phyloP scores from a whole-genome alignment of 2,329 filamentous ascomycete genomes.

The Phialocephala sp. region DNA sequence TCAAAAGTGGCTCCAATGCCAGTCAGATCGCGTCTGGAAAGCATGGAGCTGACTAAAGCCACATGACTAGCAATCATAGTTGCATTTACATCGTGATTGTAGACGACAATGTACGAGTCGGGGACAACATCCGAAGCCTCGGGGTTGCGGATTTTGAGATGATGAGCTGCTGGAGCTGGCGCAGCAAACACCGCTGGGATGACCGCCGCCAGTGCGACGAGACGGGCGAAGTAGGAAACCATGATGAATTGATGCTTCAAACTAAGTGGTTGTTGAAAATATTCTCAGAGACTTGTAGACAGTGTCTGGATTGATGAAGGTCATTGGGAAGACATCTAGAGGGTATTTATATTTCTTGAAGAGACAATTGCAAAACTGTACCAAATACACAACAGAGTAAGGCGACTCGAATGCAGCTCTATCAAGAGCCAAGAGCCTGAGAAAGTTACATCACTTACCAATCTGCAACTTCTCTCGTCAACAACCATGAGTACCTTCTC shows the following conservation, averaged over 20 bases:
- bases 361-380: background rate
- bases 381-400: background rate
- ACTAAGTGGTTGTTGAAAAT: slow-evolving; percentile 14
- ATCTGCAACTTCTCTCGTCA: slow-evolving; percentile 14
- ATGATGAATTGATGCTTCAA: slow-evolving; percentile 23
- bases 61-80: slow-evolving; percentile 57
- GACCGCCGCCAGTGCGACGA: slow-evolving; percentile 40
- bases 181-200: slow-evolving; percentile 37
- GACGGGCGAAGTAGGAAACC: slow-evolving; percentile 36
- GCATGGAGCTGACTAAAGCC: slow-evolving; percentile 51
- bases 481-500: slow-evolving; percentile 29
- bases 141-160: slow-evolving; percentile 50
- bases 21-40: slow-evolving; percentile 62
- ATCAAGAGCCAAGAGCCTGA: slow-evolving; percentile 11
- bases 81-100: slow-evolving; percentile 59
- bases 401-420: background rate
- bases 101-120: slow-evolving; percentile 65
- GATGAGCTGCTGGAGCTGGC: slow-evolving; percentile 26
- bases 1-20: slow-evolving; percentile 38
- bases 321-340: background rate
- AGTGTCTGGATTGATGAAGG: slow-evolving; percentile 13
- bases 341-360: slow-evolving; percentile 1
- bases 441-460: slow-evolving; percentile 17
- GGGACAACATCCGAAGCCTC: slow-evolving; percentile 49
- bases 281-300: slow-evolving; percentile 13